phyloP scores from a whole-genome alignment of 352 stramenopile species.

The Globisporangium recalcitrans region DNA sequence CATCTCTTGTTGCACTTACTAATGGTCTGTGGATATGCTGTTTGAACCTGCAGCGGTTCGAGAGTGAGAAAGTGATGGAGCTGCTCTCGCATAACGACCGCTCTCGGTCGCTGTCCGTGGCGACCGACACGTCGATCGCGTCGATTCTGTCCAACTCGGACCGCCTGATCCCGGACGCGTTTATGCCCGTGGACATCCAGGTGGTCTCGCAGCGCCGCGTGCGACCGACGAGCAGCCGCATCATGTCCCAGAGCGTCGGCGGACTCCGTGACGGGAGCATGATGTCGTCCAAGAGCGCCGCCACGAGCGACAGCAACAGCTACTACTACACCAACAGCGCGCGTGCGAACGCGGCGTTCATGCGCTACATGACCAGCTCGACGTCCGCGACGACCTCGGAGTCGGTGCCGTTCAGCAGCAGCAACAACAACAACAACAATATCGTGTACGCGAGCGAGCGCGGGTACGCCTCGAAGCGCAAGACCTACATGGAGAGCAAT shows the following conservation, averaged over 20 bases:
- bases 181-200: conserved; percentile 58
- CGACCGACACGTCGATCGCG: conserved; percentile 45
- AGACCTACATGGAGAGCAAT: conserved; percentile 25
- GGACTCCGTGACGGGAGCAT: conserved; percentile 1
- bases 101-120: conserved; percentile 30
- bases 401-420: conserved; percentile 11
- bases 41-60: conserved; percentile 8
- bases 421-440: background rate
- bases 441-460: background rate
- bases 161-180: conserved; percentile 52
- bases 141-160: conserved; percentile 64
- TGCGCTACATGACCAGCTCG: conserved; percentile 17
- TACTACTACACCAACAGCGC: conserved; percentile 18
- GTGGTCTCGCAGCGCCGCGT: conserved; percentile 48
- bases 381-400: conserved; percentile 15
- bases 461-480: conserved; percentile 4
- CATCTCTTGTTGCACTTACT: background rate
- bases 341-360: conserved; percentile 13
- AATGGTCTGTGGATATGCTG: background rate
- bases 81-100: conserved; percentile 19
- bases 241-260: conserved; percentile 17
- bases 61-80: conserved; percentile 28
- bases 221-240: conserved; percentile 17
- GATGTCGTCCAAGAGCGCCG: conserved; percentile 20
- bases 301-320: conserved; percentile 10